Base-by-base conservation (phyloP, 805 yeast genomes). In the Helenozyma rhizophorensis region DNA sequence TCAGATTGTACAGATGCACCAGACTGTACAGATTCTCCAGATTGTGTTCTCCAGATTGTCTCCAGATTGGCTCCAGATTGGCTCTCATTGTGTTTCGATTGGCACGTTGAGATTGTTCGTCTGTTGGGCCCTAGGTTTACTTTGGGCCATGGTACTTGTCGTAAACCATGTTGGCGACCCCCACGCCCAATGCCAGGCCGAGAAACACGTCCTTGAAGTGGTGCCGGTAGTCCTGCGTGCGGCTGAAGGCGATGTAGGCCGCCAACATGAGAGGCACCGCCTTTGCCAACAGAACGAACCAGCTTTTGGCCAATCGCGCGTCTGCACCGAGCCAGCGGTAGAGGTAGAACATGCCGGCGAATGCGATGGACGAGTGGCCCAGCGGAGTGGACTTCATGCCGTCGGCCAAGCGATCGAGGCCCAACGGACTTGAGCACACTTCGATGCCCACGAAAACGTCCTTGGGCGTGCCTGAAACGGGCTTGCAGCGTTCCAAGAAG, bases 351-450 rank as follows among this genome's bases (percentile, higher is more conserved):
- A 17, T 17, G 1, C 76, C 75, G 11, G 72, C 55, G 47, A 76
- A 76, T n/a, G 78, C 62, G 25, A 68, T 60, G 2, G 76, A 63
- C 8, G 76, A 60, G 44, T 76, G 82, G 16, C 82, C 82, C 6
- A 77, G 70, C 1, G 82, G 82, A 4, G 78, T 69, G 18, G 75
- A 65, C 39, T 74, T 63, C 65, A 72, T 66, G 2, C 81, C 82
- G 42, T 76, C 82, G 13, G 48, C 42, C 18, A 76, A 51, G 25
- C 34, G 30, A 15, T 36, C 15, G 6, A 33, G 27, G 1, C 59
- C 59, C 39, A 48, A 43, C 2, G 59, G 59, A 2, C 51, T 48
- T 3, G 56, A 41, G 27, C 59, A 54, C 19, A 51, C 56, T 7
- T 45, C 39, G 9, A 50, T 24, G 21, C 40, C 50, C 10, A 51